Base-by-base conservation (phyloP, 2,329 filamentous ascomycete genomes). In the Neopestalotiopsis sp. region DNA sequence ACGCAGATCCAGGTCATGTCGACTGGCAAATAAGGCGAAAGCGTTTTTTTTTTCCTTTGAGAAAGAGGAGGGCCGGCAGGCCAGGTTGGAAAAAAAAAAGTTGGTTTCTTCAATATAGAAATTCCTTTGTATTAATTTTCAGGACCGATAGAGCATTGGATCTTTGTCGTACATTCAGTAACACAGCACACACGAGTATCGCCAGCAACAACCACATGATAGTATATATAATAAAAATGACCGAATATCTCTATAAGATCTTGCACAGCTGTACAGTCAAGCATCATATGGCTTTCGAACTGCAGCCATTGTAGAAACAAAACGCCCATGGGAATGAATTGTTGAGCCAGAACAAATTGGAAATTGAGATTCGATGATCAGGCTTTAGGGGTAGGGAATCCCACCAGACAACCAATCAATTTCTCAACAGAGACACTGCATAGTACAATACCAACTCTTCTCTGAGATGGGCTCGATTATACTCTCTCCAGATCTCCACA, bases 1-100 rank as follows among this genome's bases (percentile, higher is more conserved):
- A 62, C 59, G 17, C 32, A 42, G 17, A 62, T 62, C 30, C 59
- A 62, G 59, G 59, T 62, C 32, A n/a, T 9, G 32, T 62, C 59
- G 40, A n/a, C 59, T 24, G 59, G 59, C 14, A 20, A 34, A 20
- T 62, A 20, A 62, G 5, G n/a, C 59, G 6, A 53, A 53, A 24
- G 9, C 20, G 2, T 17, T 7, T 53, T 17, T 17, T 7, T 53
- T 17, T 7, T 20, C 7, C 17, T n/a, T 53, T 53, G 6, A 20
- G 6, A 24, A 20, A 20, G 45, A 3, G 14, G 14, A 9, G 14
- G 14, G 45, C n/a, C 45, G 14, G 17, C 45, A 20, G 45, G 34
- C 6, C 34, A 38, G 34, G 34, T 7, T 38, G 6, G 24, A n/a
- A 49, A 13, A 49, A 49, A 53, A 53, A 53, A 53, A 20, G 13